Evolutionary conservation across 2,329 filamentous ascomycete genomes (phyloP), one percentile per base, ranked within the genome.

Genomic region (Neonectria punicea): DNA sequence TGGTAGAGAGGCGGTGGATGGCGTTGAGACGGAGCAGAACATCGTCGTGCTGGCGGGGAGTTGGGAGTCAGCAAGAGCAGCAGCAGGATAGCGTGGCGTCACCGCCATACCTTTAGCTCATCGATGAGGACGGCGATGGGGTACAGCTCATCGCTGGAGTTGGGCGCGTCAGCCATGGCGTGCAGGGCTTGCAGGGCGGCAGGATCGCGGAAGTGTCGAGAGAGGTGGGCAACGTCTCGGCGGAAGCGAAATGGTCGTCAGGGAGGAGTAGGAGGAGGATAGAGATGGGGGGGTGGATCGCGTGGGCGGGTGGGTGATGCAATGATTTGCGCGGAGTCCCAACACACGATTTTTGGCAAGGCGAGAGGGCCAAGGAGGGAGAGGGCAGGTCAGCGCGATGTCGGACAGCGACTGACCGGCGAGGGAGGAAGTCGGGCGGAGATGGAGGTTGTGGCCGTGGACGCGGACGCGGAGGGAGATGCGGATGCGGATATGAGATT

Each of bases 111-210:
- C 93, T 98, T 99, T 78, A 99, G 88, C 89, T 99, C 96, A 83
- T 99, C 96, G 83, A 99, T 99, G 83, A 99, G 91, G 74, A 99
- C 96, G 79, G 97, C 96, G 86, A 99, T 99, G 81, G 96, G 96
- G 83, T 98, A 99, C 78, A 99, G 94, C 90, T 98, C 97, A 85
- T 99, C 96, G 82, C 92, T 97, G 86, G 95, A 90, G 83, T 91
- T 93, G 81, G 91, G 88, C 84, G 91, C 92, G 85, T 98, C 89
- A 83, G 89, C 93, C 95, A 98, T 98, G 81, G 82, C 87, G 88
- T 83, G 80, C 77, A 60, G 76, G 75, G 67, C 41, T 47, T 34
- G 56, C 65, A 72, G 65, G 68, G 68, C 67, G 72, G 74, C 63
- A 70, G 73, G 68, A 75, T 76, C 76, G 76, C 74, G 73, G 76